Conservation (phyloP, 179 eudicot genomes). For the Actinidia arguta region DNA sequence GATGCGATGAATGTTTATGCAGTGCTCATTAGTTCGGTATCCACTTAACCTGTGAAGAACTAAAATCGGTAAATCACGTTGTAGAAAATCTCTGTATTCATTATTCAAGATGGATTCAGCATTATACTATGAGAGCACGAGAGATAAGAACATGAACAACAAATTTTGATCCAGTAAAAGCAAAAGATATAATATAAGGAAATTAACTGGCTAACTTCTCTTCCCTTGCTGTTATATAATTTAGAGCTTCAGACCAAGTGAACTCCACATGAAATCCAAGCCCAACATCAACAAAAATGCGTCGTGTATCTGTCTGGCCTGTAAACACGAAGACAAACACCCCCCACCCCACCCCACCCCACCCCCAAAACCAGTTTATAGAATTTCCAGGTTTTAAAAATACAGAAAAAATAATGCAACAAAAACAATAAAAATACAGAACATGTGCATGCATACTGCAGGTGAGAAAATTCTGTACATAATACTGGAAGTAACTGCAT, state of each 20-base stretch:
- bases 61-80: too few species aligned
- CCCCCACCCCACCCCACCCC: neutral
- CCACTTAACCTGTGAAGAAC: too few species aligned
- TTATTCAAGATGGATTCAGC: too few species aligned
- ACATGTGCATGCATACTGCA: neutral
- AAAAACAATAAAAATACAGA: neutral
- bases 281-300: conserved; percentile 88
- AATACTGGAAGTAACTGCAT: neutral
- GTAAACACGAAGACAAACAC: conserved; percentile 23
- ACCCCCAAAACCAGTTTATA: too few species aligned
- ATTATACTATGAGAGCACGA: too few species aligned
- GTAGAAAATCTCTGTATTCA: too few species aligned
- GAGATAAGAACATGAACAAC: neutral
- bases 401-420: neutral
- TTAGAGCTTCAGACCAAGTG: conserved; percentile 92
- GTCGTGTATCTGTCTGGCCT: conserved; percentile 89
- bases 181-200: neutral
- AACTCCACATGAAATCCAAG: conserved; percentile 96
- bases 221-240: conserved; percentile 72
- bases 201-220: conserved; percentile 71
- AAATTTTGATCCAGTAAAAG: neutral
- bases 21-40: too few species aligned
- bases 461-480: neutral
- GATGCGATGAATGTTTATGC: too few species aligned
- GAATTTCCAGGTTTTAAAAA: too few species aligned